Percentiles rank a stretch among this genome's conserved stretches.
Evolutionary conservation across 805 yeast species (phyloP).

Genomic region (Cyberlindnera saturnus): DNA sequence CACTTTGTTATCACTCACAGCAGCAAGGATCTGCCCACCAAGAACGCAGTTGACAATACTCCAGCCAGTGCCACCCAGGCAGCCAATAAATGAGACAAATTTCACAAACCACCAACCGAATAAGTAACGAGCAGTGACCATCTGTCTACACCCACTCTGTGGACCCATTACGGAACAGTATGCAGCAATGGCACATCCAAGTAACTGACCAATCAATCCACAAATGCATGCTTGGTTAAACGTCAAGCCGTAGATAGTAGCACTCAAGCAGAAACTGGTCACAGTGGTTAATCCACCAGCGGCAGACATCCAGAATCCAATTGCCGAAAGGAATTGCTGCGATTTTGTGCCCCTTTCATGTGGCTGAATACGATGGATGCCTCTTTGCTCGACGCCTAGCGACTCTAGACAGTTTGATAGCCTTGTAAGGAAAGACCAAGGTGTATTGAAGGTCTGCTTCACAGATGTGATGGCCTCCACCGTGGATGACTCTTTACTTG

Average conservation of each 20-base stretch:
- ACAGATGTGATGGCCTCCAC: too few relatives aligned
- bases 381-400: constrained; percentile 67
- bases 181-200: constrained; percentile 75
- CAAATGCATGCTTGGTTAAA: constrained; percentile 55
- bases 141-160: constrained; percentile 81
- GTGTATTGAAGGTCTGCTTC: background rate
- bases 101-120: constrained; percentile 87
- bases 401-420: constrained; percentile 44
- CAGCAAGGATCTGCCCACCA: constrained; percentile 76
- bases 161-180: constrained; percentile 88
- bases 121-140: constrained; percentile 74
- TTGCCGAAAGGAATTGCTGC: constrained; percentile 35
- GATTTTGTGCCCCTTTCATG: constrained; percentile 39
- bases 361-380: constrained; percentile 70
- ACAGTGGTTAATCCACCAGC: constrained; percentile 83
- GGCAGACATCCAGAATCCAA: constrained; percentile 80
- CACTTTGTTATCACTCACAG: constrained; percentile 56
- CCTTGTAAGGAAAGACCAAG: background rate
- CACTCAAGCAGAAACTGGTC: constrained; percentile 77
- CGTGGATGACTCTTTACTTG: too few relatives aligned
- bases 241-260: constrained; percentile 62
- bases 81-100: constrained; percentile 63
- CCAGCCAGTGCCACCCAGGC: constrained; percentile 83
- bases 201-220: constrained; percentile 57
- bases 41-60: constrained; percentile 79